Evolutionary conservation across 306 rosid species (phyloP), one percentile per base, ranked within the genome.

Genomic region (Trifolium subterraneum): DNA sequence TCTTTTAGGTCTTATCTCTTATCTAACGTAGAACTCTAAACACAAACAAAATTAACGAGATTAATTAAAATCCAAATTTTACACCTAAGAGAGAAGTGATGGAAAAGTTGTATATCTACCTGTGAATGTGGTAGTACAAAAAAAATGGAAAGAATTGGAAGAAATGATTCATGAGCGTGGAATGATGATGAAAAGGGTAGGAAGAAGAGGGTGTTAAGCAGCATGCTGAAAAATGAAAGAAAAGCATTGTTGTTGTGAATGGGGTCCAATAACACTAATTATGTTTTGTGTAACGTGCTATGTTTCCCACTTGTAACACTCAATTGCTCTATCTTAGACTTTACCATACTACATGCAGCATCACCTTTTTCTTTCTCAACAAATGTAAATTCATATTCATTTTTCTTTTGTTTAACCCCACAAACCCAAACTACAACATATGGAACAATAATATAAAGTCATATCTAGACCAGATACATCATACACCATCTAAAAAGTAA

Each of bases 91-190:
- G 22, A 73, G 66, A 56, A 63, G 58, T 63, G 78, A 16, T 35
- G 65, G 11, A 74, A 56, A 29, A 29, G 59, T 52, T 62, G 44
- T 31, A 25, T 27, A 39, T 55, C 63, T 63, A 66, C 65, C 65
- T 38, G 65, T 16, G 78, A 81, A 71, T 64, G 73, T 36, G 64
- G 5, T 20, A 38, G 69, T 73, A 55, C 33, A 44, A 44, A 22
- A 44, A 22, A 41, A 84, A 64, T 52, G 59, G 60, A 75, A 79
- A 63, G 66, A 79, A 76, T 33, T 72, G 75, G 85, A 75, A 75
- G 92, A 78, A 87, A 94, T 92, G 96, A 94, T 94, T 87, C 79
- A 52, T 80, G 75, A 77, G 87, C 84, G 90, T 84, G 93, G 88
- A 88, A 67, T 80, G 88, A 84, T 87, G 86, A 83, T 55, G 8